phyloP scores from a whole-genome alignment of 2,329 filamentous ascomycete genomes.

The Colletotrichum gigasporum region DNA sequence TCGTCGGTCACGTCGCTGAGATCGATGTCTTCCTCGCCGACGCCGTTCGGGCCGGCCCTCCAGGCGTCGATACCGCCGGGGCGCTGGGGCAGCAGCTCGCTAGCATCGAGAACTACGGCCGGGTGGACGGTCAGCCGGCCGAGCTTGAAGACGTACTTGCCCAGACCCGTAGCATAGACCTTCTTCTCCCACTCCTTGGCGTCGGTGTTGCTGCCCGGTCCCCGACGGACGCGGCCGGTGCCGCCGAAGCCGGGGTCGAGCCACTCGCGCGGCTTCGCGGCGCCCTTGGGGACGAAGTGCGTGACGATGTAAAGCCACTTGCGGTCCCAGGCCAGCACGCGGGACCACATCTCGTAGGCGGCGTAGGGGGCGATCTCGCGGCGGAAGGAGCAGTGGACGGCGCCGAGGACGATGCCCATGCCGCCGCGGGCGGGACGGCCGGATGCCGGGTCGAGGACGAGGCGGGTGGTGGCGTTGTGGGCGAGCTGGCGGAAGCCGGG shows the following conservation, averaged over 20 bases:
- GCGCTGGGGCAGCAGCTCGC: slow-evolving; percentile 77
- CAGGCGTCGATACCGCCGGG: slow-evolving; percentile 78
- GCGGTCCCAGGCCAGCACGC: slow-evolving; percentile 78
- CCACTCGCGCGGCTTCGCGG: slow-evolving; percentile 64
- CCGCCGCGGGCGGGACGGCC: slow-evolving; percentile 60
- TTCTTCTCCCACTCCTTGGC: slow-evolving; percentile 66
- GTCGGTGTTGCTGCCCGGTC: slow-evolving; percentile 41
- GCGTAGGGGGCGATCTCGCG: slow-evolving; percentile 76
- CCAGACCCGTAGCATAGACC: slow-evolving; percentile 76
- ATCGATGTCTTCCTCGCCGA: slow-evolving; percentile 50
- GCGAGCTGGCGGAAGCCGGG: slow-evolving; percentile 64
- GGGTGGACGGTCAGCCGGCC: slow-evolving; percentile 87
- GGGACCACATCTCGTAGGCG: slow-evolving; percentile 77
- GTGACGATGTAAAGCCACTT: slow-evolving; percentile 85
- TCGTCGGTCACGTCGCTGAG: slow-evolving; percentile 45
- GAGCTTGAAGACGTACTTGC: slow-evolving; percentile 86
- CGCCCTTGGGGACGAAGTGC: slow-evolving; percentile 74
- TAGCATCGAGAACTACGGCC: slow-evolving; percentile 75
- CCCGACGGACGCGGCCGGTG: slow-evolving; percentile 39
- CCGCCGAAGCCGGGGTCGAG: slow-evolving; percentile 57
- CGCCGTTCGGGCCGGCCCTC: slow-evolving; percentile 55
- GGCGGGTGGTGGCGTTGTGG: slow-evolving; percentile 56
- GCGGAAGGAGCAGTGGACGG: slow-evolving; percentile 78
- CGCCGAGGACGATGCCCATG: slow-evolving; percentile 74
- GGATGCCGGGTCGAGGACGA: slow-evolving; percentile 60